phyloP scores from a whole-genome alignment of 2,329 filamentous ascomycete genomes.

The Diaporthe vaccinii region DNA sequence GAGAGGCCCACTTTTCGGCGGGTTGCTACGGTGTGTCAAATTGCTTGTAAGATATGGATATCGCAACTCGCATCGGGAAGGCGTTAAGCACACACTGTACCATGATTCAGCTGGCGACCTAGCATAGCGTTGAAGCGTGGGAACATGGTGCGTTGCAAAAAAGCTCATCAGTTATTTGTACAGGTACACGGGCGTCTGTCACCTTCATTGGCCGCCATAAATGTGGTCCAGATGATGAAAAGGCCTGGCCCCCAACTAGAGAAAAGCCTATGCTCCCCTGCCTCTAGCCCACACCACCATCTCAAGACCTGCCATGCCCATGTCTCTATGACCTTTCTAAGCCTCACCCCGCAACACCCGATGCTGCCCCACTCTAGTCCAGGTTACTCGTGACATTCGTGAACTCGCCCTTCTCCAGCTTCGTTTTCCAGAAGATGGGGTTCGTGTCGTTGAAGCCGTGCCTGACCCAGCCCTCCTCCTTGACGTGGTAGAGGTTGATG shows the following conservation, averaged over 20 bases:
- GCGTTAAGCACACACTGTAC: not conserved
- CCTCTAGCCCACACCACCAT: not conserved
- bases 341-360: not conserved
- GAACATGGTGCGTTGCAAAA: not conserved
- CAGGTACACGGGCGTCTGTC: constrained; percentile 44
- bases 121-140: not conserved
- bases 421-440: constrained; percentile 99
- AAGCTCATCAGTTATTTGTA: constrained; percentile 41
- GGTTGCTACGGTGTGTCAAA: not conserved
- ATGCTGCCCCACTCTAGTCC: constrained; percentile 56
- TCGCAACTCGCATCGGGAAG: not conserved
- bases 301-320: constrained; percentile 9
- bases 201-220: constrained; percentile 8
- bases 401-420: constrained; percentile 98
- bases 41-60: constrained; percentile 18
- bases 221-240: not conserved
- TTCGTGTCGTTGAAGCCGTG: constrained; percentile 99
- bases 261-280: not conserved
- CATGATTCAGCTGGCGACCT: not conserved
- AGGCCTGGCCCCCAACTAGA: not conserved
- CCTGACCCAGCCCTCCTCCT: constrained; percentile 99
- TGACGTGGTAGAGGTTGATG: constrained; percentile 99
- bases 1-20: not conserved
- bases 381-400: constrained; percentile 90
- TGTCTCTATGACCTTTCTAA: constrained; percentile 2